phyloP scores from a whole-genome alignment of 352 stramenopile species.

The Phytopythium helicoides region DNA sequence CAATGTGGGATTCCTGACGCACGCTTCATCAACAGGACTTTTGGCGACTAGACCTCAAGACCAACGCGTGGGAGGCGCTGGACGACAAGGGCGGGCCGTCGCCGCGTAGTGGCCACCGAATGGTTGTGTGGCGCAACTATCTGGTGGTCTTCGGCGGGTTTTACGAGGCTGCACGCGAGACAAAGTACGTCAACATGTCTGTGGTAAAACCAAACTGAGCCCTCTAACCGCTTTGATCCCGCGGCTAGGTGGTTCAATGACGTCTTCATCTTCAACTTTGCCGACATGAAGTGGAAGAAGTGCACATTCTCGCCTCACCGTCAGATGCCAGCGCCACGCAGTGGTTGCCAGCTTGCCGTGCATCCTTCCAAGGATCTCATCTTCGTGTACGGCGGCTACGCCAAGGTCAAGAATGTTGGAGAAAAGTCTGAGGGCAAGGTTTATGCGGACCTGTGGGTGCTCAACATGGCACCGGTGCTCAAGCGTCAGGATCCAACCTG shows the following conservation, averaged over 20 bases:
- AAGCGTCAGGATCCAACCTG: constrained; percentile 90
- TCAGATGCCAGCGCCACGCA: constrained; percentile 61
- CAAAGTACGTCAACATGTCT: constrained; percentile 72
- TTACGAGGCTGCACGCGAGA: constrained; percentile 92
- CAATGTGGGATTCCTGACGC: neutral
- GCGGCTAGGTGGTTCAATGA: constrained; percentile 93
- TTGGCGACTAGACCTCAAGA: constrained; percentile 92
- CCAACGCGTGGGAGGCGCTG: constrained; percentile 93
- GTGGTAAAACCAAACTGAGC: too few species aligned
- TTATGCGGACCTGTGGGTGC: constrained; percentile 94
- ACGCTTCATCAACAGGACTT: constrained; percentile 52
- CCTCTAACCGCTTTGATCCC: neutral
- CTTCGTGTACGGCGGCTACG: constrained; percentile 95
- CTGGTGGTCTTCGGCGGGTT: constrained; percentile 98
- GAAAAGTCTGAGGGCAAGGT: constrained; percentile 93
- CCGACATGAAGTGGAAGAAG: constrained; percentile 89
- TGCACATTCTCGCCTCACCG: constrained; percentile 65
- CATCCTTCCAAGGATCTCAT: constrained; percentile 87
- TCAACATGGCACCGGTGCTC: constrained; percentile 91
- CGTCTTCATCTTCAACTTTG: constrained; percentile 89
- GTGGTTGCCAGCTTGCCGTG: constrained; percentile 81
- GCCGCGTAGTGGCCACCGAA: constrained; percentile 89
- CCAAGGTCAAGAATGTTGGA: constrained; percentile 92
- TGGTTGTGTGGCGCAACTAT: constrained; percentile 95
- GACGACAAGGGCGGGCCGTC: constrained; percentile 81